phyloP scores from a whole-genome alignment of 2,329 filamentous ascomycete species.

The Sodiomyces alkalinus region DNA sequence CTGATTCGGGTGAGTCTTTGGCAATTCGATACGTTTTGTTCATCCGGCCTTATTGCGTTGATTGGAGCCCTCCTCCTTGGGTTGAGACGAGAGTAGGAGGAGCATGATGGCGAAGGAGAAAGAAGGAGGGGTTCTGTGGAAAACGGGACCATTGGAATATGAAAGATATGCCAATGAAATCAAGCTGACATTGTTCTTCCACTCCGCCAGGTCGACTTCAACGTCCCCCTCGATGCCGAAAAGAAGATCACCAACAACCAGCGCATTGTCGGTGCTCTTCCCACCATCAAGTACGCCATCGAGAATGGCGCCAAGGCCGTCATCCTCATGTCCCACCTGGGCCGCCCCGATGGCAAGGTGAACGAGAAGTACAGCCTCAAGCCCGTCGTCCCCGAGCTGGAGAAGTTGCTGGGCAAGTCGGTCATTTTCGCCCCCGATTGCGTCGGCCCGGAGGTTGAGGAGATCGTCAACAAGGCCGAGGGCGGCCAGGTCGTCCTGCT shows the following conservation, averaged over 20 bases:
- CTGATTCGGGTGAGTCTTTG: constrained; percentile 75
- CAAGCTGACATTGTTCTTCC: constrained; percentile 2
- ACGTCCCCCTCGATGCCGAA: constrained; percentile 85
- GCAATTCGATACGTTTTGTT: not conserved
- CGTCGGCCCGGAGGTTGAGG: constrained; percentile 81
- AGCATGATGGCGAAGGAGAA: no score
- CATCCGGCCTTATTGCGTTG: no score
- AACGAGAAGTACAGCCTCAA: constrained; percentile 92
- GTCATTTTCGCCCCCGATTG: constrained; percentile 85
- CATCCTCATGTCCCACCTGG: constrained; percentile 95
- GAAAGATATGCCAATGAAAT: no score
- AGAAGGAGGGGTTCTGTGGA: no score
- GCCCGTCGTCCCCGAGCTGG: constrained; percentile 79
- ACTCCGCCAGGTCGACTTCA: constrained; percentile 79
- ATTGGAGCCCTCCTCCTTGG: no score
- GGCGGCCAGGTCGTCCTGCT: constrained; percentile 77
- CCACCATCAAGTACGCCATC: constrained; percentile 88
- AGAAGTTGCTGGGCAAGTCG: constrained; percentile 73
- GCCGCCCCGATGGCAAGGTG: constrained; percentile 77
- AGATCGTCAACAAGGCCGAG: constrained; percentile 68
- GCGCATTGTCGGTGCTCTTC: constrained; percentile 89
- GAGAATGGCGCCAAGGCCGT: constrained; percentile 86
- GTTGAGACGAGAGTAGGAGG: no score
- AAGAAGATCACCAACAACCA: constrained; percentile 97
- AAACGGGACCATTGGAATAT: no score